phyloP scores from a whole-genome alignment of 306 rosid genomes.

The Medicago truncatula region DNA sequence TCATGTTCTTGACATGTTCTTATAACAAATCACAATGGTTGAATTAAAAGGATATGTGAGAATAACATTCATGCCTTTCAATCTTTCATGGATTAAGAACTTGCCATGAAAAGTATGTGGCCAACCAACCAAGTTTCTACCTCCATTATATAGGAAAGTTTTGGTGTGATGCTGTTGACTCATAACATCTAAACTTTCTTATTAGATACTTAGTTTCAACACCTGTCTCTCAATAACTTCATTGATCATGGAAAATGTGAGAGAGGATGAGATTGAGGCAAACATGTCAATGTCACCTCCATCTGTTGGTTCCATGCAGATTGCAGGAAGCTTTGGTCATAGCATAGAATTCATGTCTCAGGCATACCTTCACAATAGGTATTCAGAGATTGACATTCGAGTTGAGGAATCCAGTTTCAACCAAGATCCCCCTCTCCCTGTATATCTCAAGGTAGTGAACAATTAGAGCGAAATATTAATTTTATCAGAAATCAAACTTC shows the following conservation, averaged over 20 bases:
- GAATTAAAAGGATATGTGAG: constrained; percentile 53
- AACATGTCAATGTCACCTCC: constrained; percentile 71
- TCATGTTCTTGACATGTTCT: constrained; percentile 69
- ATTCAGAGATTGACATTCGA: constrained; percentile 68
- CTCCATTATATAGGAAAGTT: constrained; percentile 53
- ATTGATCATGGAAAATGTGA: constrained; percentile 67
- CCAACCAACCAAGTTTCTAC: constrained; percentile 63
- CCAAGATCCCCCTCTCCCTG: constrained; percentile 74
- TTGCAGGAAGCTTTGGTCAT: constrained; percentile 79
- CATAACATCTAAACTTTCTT: constrained; percentile 32
- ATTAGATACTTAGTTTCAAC: constrained; percentile 33
- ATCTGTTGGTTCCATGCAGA: constrained; percentile 72
- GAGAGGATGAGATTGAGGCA: constrained; percentile 75
- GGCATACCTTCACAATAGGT: constrained; percentile 63
- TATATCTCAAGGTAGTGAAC: constrained; percentile 75
- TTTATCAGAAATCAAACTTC: not conserved
- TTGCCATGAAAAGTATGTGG: constrained; percentile 73
- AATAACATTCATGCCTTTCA: constrained; percentile 41
- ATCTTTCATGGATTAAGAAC: constrained; percentile 34
- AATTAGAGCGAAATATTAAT: not conserved
- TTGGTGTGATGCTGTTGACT: constrained; percentile 60
- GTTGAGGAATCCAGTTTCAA: constrained; percentile 46
- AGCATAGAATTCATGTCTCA: constrained; percentile 83
- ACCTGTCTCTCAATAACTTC: constrained; percentile 5
- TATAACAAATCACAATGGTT: constrained; percentile 43